These are phyloP conservation scores for Hydrangea macrophylla DNA, from an alignment of 148 eudicot species.

Conservation along the genomic window DNA sequence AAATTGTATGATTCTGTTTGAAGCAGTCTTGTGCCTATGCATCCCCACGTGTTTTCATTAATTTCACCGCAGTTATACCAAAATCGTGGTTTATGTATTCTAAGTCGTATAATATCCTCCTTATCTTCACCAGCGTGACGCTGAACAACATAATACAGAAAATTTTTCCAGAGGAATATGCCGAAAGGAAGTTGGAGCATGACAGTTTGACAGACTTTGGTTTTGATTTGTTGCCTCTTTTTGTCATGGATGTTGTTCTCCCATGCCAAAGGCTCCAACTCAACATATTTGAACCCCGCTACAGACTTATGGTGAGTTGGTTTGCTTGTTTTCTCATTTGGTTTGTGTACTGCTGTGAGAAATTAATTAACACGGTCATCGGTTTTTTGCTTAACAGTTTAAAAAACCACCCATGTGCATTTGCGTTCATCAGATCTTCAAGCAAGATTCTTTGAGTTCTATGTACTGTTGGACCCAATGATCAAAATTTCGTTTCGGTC, in stretches of 20 bases:
- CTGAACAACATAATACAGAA: constrained; percentile 88
- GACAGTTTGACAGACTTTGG: constrained; percentile 62
- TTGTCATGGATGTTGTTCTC: constrained; percentile 94
- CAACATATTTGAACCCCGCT: constrained; percentile 98
- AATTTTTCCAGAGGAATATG: constrained; percentile 85
- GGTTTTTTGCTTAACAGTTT: not conserved
- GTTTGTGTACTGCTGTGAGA: too few relatives aligned
- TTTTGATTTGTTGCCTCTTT: constrained; percentile 86
- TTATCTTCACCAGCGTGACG: constrained; percentile 67
- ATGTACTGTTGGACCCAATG: too few relatives aligned
- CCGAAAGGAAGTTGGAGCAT: constrained; percentile 81
- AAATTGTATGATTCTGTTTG: not conserved
- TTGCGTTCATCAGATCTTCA: too few relatives aligned
- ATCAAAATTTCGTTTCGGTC: too few relatives aligned
- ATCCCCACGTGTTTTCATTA: too few relatives aligned
- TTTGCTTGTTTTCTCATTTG: too few relatives aligned
- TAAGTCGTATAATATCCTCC: constrained; percentile 8
- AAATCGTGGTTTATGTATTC: too few relatives aligned
- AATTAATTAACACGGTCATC: not conserved
- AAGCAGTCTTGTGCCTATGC: too few relatives aligned
- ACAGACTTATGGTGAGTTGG: constrained; percentile 92
- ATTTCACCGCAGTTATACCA: too few relatives aligned
- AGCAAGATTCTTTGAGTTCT: too few relatives aligned
- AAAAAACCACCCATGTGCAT: not conserved
- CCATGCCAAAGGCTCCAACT: constrained; percentile 88